Evolutionary conservation across 352 stramenopile genomes (phyloP).

Genomic region (Phytophthora tubulina): DNA sequence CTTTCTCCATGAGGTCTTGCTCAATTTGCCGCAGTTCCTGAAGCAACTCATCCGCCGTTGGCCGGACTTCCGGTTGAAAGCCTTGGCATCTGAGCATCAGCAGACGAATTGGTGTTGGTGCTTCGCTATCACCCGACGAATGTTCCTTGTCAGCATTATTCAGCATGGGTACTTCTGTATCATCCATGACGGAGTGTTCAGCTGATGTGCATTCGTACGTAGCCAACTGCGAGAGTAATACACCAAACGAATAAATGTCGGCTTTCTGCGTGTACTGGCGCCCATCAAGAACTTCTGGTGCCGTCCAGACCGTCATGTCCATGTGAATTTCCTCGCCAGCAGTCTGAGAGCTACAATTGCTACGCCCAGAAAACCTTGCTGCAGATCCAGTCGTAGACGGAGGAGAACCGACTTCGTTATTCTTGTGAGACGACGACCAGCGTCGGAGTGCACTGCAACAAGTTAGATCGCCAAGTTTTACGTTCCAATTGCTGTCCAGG

Average conservation of each 20-base stretch:
- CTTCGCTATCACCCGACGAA: constrained; percentile 26
- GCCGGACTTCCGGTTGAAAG: constrained; percentile 56
- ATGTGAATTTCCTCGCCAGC: constrained; percentile 45
- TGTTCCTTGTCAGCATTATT: constrained; percentile 35
- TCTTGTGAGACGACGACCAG: constrained; percentile 48
- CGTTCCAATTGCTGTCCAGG: constrained; percentile 45
- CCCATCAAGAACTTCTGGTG: constrained; percentile 52
- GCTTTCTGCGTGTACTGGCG: constrained; percentile 58
- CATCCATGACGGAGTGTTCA: constrained; percentile 47
- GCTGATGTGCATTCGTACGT: constrained; percentile 52
- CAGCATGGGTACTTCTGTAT: constrained; percentile 54
- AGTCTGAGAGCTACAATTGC: constrained; percentile 24
- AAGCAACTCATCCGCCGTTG: constrained; percentile 45
- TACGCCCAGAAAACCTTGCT: constrained; percentile 19
- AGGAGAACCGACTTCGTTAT: constrained; percentile 1
- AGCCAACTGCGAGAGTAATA: constrained; percentile 49
- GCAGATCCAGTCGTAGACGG: constrained; percentile 3
- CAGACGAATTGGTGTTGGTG: constrained; percentile 44
- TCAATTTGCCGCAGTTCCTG: constrained; percentile 45
- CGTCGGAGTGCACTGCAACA: constrained; percentile 51
- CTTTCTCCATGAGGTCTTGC: constrained; percentile 34
- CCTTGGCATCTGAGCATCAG: constrained; percentile 53
- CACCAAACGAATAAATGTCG: constrained; percentile 58
- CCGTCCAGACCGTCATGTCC: constrained; percentile 63
- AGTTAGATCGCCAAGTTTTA: constrained; percentile 58